These are phyloP conservation scores for Pseudopithomyces chartarum DNA, from an alignment of 2,329 filamentous ascomycete genomes.

Conservation along the genomic window DNA sequence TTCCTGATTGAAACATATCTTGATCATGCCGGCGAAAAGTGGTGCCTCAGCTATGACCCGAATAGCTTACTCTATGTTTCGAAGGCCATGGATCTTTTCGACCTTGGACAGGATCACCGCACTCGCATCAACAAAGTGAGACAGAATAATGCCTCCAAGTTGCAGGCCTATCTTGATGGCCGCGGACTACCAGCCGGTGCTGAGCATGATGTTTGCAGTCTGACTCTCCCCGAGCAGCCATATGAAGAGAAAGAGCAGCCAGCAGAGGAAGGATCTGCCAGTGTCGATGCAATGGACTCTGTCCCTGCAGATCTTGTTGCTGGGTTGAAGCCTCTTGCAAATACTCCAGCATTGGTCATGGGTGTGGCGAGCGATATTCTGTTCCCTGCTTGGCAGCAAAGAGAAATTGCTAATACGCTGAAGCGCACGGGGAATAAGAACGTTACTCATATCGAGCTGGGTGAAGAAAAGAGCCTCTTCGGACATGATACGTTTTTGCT, in stretches of 20 bases:
- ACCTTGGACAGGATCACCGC: constrained; percentile 77
- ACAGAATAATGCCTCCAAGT: constrained; percentile 61
- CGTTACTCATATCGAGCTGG: constrained; percentile 88
- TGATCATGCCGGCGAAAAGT: constrained; percentile 97
- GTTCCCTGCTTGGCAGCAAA: constrained; percentile 97
- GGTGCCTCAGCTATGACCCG: constrained; percentile 93
- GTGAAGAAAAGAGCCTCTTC: constrained; percentile 92
- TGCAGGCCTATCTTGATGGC: constrained; percentile 54
- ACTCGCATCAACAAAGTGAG: constrained; percentile 66
- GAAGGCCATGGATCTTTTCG: constrained; percentile 99
- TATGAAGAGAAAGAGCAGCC: constrained; percentile 81
- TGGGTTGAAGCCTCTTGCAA: constrained; percentile 72
- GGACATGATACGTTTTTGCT: constrained; percentile 96
- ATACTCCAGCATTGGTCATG: constrained; percentile 85
- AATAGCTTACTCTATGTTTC: constrained; percentile 96
- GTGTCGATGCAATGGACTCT: constrained; percentile 32
- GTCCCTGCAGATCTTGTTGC: constrained; percentile 78
- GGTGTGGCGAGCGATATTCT: constrained; percentile 95
- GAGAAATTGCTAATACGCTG: constrained; percentile 86
- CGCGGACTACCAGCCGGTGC: constrained; percentile 24
- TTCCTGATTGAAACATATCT: constrained; percentile 98
- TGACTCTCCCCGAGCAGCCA: constrained; percentile 80
- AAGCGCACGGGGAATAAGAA: constrained; percentile 75
- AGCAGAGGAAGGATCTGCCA: constrained; percentile 33
- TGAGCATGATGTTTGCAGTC: constrained; percentile 65